Conservation (phyloP, 2,329 filamentous ascomycete species). For the Cladosporium sp. region DNA sequence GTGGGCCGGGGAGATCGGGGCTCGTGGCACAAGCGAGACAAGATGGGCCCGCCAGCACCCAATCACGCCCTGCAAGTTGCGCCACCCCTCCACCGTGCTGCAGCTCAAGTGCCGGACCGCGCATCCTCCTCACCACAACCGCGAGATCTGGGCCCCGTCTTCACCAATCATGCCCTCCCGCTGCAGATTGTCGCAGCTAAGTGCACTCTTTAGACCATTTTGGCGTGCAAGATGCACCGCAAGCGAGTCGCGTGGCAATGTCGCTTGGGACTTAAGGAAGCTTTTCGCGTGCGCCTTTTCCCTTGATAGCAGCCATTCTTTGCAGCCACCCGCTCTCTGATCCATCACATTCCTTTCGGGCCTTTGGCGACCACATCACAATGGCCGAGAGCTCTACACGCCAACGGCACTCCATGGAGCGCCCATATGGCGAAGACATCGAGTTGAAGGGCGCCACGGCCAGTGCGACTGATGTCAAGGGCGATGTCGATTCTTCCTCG, state of each 20-base stretch:
- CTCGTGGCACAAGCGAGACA: not conserved
- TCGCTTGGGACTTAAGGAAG: conserved; percentile 4
- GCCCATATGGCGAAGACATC: not conserved
- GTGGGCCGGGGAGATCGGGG: conserved; percentile 4
- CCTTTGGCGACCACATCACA: not conserved
- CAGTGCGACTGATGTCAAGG: not conserved
- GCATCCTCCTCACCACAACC: conserved; percentile 7
- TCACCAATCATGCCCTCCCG: conserved; percentile 9
- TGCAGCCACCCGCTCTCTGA: not conserved
- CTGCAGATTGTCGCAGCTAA: not conserved
- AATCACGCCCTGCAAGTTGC: not conserved
- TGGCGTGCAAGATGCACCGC: not conserved
- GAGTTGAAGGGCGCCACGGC: conserved; percentile 4
- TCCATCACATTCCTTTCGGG: not conserved
- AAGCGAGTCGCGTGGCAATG: conserved; percentile 9
- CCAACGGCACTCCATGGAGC: not conserved
- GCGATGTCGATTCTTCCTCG: not conserved
- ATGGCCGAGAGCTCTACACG: conserved; percentile 6
- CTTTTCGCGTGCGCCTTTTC: not conserved
- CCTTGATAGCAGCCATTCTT: not conserved
- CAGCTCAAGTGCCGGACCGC: conserved; percentile 5
- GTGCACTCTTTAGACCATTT: conserved; percentile 5
- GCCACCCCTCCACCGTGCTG: not conserved
- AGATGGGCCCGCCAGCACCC: not conserved
- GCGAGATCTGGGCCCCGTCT: conserved; percentile 7